Percentiles rank a stretch among this genome's conserved stretches.
These are phyloP conservation scores for Balamuthia mandrillaris DNA, from an alignment of 208 protist genomes.

Conservation along the genomic window DNA sequence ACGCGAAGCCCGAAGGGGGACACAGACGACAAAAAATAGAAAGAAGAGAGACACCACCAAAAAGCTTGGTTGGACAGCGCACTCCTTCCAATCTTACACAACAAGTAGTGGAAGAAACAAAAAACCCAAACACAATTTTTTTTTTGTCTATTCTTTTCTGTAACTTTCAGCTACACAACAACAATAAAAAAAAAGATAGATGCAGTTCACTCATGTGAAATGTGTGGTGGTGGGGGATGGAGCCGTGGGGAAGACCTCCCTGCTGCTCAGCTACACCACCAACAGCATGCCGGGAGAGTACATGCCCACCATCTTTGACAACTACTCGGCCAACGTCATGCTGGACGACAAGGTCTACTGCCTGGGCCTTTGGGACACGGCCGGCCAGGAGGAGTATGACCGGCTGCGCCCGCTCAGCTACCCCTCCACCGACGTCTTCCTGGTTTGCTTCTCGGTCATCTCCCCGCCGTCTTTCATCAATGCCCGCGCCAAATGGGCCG, in stretches of 20 bases:
- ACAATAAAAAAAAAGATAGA: too few species aligned
- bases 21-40: too few species aligned
- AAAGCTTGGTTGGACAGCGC: too few species aligned
- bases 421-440: slow-evolving; percentile 75
- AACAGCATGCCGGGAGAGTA: slow-evolving; percentile 71
- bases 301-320: slow-evolving; percentile 79
- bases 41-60: too few species aligned
- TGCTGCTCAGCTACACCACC: slow-evolving; percentile 77
- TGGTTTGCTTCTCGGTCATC: slow-evolving; percentile 81
- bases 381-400: slow-evolving; percentile 86
- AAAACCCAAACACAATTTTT: too few species aligned
- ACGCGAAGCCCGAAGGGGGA: too few species aligned
- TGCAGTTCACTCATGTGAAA: too few species aligned
- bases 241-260: slow-evolving; percentile 78
- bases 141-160: too few species aligned
- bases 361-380: slow-evolving; percentile 79
- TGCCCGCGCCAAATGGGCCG: slow-evolving; percentile 79
- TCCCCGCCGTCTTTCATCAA: slow-evolving; percentile 73
- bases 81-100: too few species aligned
- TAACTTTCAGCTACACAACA: too few species aligned
- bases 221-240: slow-evolving; percentile 77
- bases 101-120: too few species aligned
- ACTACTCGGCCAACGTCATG: slow-evolving; percentile 77
- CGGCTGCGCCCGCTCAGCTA: slow-evolving; percentile 83
- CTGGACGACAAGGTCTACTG: slow-evolving; percentile 56